phyloP scores from a whole-genome alignment of 345 rosid genomes.

The Salix purpurea region DNA sequence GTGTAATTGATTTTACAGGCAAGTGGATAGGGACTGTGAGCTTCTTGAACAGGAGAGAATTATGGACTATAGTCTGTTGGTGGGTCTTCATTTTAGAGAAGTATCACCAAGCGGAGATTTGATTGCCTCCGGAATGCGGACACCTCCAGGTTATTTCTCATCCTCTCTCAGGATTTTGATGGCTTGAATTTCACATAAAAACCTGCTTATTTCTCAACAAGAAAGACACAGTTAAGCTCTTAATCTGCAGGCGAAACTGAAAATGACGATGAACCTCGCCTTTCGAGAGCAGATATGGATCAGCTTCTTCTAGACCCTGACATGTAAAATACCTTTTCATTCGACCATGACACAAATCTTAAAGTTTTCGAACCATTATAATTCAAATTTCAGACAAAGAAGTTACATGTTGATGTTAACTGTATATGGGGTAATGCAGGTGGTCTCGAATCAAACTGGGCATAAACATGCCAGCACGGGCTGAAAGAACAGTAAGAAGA shows the following conservation, averaged over 20 bases:
- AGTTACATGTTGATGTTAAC: not conserved
- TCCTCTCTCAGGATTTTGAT: too few relatives aligned
- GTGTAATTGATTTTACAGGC: conserved; percentile 42
- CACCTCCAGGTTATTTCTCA: conserved; percentile 25
- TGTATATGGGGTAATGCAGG: conserved; percentile 32
- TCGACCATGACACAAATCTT: not conserved
- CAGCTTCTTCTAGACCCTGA: conserved; percentile 49
- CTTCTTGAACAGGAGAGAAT: conserved; percentile 90
- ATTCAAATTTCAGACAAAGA: not conserved
- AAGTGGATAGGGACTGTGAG: conserved; percentile 88
- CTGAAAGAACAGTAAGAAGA: conserved; percentile 66
- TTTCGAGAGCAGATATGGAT: conserved; percentile 51
- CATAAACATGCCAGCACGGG: conserved; percentile 69
- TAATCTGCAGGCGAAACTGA: conserved; percentile 26
- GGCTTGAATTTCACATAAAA: not conserved
- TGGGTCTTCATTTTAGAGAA: conserved; percentile 88
- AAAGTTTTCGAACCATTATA: not conserved
- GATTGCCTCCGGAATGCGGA: conserved; percentile 53
- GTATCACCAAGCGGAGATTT: conserved; percentile 59
- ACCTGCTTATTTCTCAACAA: not conserved
- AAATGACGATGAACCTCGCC: conserved; percentile 30
- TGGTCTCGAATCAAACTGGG: conserved; percentile 77
- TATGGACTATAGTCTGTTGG: conserved; percentile 93
- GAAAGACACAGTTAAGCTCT: not conserved
- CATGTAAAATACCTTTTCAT: conserved; percentile 20